Evolutionary conservation across 2,329 filamentous ascomycete species (phyloP).

Genomic region (Apiospora marii): DNA sequence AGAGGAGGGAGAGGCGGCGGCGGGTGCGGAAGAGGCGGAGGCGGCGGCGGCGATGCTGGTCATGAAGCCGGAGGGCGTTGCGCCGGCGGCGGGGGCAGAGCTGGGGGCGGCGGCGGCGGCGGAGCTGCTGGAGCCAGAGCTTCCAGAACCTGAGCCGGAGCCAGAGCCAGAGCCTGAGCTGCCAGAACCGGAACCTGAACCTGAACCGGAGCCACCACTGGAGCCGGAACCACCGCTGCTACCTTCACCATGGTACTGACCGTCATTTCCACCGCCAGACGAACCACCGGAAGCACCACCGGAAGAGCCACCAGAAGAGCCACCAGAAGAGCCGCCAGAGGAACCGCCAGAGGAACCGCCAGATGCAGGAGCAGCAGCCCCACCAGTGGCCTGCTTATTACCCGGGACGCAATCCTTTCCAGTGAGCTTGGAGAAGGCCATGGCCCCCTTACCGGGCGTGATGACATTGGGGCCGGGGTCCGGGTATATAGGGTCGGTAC

Average conservation of each 20-base stretch:
- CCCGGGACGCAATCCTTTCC: conserved; percentile 39
- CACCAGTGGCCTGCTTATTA: conserved; percentile 59
- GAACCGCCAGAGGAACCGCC: conserved; percentile 59
- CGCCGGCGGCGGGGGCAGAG: conserved; percentile 23
- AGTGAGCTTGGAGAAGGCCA: conserved; percentile 26
- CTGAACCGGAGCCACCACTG: conserved; percentile 21
- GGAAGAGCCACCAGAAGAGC: conserved; percentile 56
- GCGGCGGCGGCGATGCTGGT: not conserved
- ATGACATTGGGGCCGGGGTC: conserved; percentile 65
- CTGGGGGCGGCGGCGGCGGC: conserved; percentile 26
- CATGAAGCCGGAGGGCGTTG: conserved; percentile 24
- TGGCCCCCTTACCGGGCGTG: conserved; percentile 49
- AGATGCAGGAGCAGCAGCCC: conserved; percentile 44
- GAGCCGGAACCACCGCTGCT: conserved; percentile 18
- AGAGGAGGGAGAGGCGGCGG: conserved; percentile 16
- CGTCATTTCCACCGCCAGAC: conserved; percentile 48
- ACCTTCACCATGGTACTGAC: conserved; percentile 4
- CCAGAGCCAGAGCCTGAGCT: conserved; percentile 19
- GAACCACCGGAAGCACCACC: conserved; percentile 36
- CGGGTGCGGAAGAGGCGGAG: conserved; percentile 12
- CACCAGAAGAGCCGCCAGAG: conserved; percentile 72
- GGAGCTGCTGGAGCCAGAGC: conserved; percentile 25
- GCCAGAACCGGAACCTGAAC: conserved; percentile 23
- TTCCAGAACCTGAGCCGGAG: not conserved
- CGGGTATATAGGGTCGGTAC: conserved; percentile 65